Evolutionary conservation across 2,329 filamentous ascomycete genomes (phyloP).

Genomic region (Talaromyces islandicus): DNA sequence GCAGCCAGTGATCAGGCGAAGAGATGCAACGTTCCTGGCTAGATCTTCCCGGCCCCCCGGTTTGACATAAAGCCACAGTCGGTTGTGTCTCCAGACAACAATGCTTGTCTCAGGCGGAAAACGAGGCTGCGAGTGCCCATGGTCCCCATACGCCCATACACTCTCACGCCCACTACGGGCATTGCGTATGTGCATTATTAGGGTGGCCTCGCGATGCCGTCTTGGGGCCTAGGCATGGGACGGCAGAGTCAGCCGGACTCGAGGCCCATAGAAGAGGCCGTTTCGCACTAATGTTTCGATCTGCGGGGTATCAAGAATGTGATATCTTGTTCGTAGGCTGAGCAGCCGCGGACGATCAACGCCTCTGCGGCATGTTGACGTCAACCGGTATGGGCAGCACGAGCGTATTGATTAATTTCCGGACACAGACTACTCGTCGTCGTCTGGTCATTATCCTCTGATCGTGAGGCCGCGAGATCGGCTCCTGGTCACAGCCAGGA

Average conservation of each 20-base stretch:
- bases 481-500: neutral
- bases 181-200: neutral
- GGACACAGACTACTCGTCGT: neutral
- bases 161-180: neutral
- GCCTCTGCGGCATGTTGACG: neutral
- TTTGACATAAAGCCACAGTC: neutral
- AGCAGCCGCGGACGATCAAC: neutral
- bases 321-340: neutral
- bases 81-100: neutral
- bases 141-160: too few relatives aligned
- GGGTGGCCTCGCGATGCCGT: neutral
- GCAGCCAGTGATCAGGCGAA: neutral
- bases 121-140: neutral
- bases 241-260: neutral
- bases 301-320: neutral
- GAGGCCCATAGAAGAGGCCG: neutral
- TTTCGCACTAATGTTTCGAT: slow-evolving; percentile 6
- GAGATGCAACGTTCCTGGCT: slow-evolving; percentile 9
- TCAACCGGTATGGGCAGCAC: neutral
- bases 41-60: slow-evolving; percentile 8
- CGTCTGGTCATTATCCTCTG: too few relatives aligned
- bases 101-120: neutral
- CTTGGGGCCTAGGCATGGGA: slow-evolving; percentile 5
- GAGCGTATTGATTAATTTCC: neutral
- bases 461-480: neutral